A percentile compares a stretch with the other conserved stretches of the same genome.
Conservation (phyloP, 768 basidiomycete species). For the Tulasnella sp. region DNA sequence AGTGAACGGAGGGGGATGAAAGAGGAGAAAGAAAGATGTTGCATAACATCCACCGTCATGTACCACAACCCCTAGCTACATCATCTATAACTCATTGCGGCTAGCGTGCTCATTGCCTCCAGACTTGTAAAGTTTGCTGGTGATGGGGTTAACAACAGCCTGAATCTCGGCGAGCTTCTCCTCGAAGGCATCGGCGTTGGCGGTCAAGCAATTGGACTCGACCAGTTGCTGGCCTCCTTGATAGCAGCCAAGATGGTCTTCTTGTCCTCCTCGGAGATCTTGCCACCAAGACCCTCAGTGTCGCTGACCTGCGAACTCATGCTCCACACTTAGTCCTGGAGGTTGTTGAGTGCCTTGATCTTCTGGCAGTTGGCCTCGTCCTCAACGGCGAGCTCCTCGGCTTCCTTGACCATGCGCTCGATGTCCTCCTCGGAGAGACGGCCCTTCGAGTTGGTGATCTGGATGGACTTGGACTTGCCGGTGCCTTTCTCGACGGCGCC, state of each 20-base stretch:
- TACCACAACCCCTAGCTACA: too few relatives aligned
- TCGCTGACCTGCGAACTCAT: constrained; percentile 82
- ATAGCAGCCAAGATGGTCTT: constrained; percentile 66
- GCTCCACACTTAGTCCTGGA: constrained; percentile 74
- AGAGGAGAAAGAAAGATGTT: too few relatives aligned
- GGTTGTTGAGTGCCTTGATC: constrained; percentile 72
- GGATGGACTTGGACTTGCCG: constrained; percentile 69
- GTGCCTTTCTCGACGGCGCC: constrained; percentile 94
- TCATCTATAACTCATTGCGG: constrained; percentile 21
- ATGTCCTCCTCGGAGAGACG: constrained; percentile 84
- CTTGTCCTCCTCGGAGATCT: constrained; percentile 70
- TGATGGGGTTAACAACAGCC: constrained; percentile 68
- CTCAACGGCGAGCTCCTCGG: constrained; percentile 78
- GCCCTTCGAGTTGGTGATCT: constrained; percentile 93
- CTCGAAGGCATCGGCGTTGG: constrained; percentile 78
- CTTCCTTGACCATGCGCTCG: constrained; percentile 90
- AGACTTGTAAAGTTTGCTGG: constrained; percentile 57
- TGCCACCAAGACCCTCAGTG: constrained; percentile 83
- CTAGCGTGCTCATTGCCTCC: constrained; percentile 23
- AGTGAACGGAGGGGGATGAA: too few relatives aligned
- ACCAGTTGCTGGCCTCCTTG: constrained; percentile 88
- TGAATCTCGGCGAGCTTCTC: constrained; percentile 82
- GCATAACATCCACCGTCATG: too few relatives aligned
- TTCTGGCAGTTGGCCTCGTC: constrained; percentile 70
- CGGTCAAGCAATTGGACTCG: constrained; percentile 66